Evolutionary conservation across 2,329 filamentous ascomycete species (phyloP).

Genomic region (Sordariomycetes sp.): DNA sequence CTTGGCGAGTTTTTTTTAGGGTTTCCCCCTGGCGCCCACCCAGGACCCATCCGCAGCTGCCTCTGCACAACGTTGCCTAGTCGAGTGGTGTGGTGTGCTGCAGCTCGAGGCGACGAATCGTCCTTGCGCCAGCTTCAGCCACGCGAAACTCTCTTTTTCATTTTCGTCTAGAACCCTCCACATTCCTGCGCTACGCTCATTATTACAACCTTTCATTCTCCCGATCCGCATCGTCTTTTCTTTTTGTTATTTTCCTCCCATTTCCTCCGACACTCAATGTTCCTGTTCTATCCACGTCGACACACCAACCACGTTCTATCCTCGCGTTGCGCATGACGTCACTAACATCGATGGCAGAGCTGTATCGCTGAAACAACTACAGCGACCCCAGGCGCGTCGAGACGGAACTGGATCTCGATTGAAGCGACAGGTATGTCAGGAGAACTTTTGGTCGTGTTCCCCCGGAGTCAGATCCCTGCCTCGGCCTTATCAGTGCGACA

Average conservation of each 20-base stretch:
- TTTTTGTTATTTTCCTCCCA: not conserved
- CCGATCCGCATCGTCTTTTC: not conserved
- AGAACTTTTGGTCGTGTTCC: not conserved
- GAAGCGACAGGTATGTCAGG: not conserved
- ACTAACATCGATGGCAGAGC: not conserved
- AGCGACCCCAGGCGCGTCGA: not conserved
- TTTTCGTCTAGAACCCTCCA: not conserved
- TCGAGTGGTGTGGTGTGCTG: not conserved
- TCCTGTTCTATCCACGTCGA: slow-evolving; percentile 1
- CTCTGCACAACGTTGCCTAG: not conserved
- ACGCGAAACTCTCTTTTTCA: not conserved
- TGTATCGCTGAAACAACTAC: not conserved
- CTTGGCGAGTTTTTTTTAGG: not conserved
- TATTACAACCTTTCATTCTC: not conserved
- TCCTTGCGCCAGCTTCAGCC: not conserved
- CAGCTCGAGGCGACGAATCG: not conserved
- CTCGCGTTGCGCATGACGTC: not conserved
- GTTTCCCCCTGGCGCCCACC: not conserved
- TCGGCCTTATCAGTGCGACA: not conserved
- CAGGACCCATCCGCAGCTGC: not conserved
- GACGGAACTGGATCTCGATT: not conserved
- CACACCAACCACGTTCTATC: not conserved
- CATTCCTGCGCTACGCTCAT: not conserved
- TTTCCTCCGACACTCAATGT: not conserved
- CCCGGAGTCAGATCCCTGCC: not conserved